These are phyloP conservation scores for Prunus mume DNA, from an alignment of 306 rosid genomes.

Conservation along the genomic window DNA sequence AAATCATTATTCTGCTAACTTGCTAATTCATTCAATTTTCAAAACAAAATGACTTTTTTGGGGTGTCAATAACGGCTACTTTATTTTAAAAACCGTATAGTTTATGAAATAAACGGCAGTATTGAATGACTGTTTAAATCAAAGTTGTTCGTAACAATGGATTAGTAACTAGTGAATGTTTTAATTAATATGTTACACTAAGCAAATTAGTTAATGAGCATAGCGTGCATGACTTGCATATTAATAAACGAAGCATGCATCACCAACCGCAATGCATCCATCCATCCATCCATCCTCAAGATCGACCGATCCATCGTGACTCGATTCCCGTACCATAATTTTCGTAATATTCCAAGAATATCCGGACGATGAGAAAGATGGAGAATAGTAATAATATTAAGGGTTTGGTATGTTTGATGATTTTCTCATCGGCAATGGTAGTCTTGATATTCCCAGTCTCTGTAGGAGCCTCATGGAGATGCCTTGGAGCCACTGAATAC, in stretches of 20 bases:
- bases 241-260: not conserved
- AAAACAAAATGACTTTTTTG: too few species aligned
- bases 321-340: too few species aligned
- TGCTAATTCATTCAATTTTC: too few species aligned
- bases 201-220: not conserved
- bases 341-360: too few species aligned
- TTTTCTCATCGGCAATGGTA: not conserved
- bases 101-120: not conserved
- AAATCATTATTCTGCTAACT: too few species aligned
- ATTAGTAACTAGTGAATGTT: not conserved
- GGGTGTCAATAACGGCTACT: too few species aligned
- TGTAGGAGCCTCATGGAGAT: not conserved
- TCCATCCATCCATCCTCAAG: too few species aligned
- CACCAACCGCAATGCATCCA: not conserved
- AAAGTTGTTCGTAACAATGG: not conserved
- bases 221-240: not conserved
- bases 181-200: not conserved
- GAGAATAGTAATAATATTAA: not conserved
- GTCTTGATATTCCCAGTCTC: not conserved
- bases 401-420: not conserved
- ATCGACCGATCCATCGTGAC: too few species aligned
- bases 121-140: not conserved
- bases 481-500: not conserved
- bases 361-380: not conserved
- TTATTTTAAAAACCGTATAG: not conserved